Base-by-base conservation (phyloP, 257 asterid genomes). In the Forsythia suspensa region DNA sequence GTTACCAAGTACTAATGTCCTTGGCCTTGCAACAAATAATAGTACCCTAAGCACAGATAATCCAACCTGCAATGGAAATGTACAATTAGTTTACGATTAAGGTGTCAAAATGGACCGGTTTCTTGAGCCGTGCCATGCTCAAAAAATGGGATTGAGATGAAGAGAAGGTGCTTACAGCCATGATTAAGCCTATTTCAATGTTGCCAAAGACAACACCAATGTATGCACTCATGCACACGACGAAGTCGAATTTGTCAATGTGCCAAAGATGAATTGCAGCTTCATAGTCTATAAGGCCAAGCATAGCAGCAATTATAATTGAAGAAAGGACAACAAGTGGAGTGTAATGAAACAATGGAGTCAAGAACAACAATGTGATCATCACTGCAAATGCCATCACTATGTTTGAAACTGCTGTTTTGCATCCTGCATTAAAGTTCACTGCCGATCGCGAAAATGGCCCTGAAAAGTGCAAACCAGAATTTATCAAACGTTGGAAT, bases 371-470 rank as follows among this genome's bases (percentile, higher is more conserved):
- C 72, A 96, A n/a, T 16, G 97, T 91, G 12, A 95, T 68, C 99
- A 92, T 90, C 16, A 96, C 98, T 4, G 98, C 94, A 0, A 96
- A 0, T 1, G 99, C 99, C 99, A 94, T 96, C 12, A 94, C 96
- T 4, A 96, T 92, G 88, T 96, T 96, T 0, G 99, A 94, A 4
- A 94, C 95, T 29, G 99, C 99, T 0, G 97, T 94, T 70, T 96
- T 96, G 82, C 99, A 96, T 24, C 99, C 99, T 7, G 99, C 98
- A 52, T 94, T 96, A 86, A 92, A 94, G 87, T 96, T 96, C 87
- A 96, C 98, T 0, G 99, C 98, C 0, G 99, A 92, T 24, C 98
- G 81, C 34, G 99, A 96, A 85, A 96, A 96, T 24, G 99, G 97
- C 46, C 97, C 99, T 90, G 83, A 15, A 79, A 67, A 52, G 3